Evolutionary conservation across 768 basidiomycete species (phyloP), one percentile per base, ranked within the genome.

Genomic region (Asterophora parasitica): DNA sequence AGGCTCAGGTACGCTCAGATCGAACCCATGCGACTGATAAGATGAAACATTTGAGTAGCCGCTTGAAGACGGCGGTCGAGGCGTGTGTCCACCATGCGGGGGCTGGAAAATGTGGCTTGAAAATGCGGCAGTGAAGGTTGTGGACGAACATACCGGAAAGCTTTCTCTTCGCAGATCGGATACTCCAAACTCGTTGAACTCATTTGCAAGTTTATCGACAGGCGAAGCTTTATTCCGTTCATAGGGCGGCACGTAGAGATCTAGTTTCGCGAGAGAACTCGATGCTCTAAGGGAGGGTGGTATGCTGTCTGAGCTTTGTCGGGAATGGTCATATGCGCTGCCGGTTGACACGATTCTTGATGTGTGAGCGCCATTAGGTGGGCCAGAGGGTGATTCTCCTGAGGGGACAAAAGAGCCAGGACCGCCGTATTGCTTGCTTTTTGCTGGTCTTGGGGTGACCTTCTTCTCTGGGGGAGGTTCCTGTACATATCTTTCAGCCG

Each of bases 401-500:
- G 72, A 65, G 2, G 88, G 81, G 6, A 80, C 69, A 58, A 92
- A 92, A 27, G 77, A 78, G 41, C 90, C 90, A 7, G 85, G 84
- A 0, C 90, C 90, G 19, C 81, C 85, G 54, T 92, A 92, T 41
- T 85, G 79, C 50, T 75, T 79, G 46, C 62, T 71, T 51, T 74
- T 74, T 6, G 72, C 68, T 16, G 74, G 66, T 57, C 79, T 82
- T 28, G 74, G 65, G 10, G 71, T 62, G 10, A 65, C 51, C 55
- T 81, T 86, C 66, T 86, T 89, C 55, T 79, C 79, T n/a, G 88
- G 90, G 4, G 84, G 74, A 30, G 84, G 82, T 65, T 85, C 89
- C 89, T 91, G 55, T 50, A 11, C 10, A 48, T 54, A 32, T n/a
- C 19, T 13, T 32, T 36, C 4, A 36, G 43, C 41, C 12, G 15